Conservation (phyloP, 129 eudicot genomes). For the Pulicaria dysenterica region DNA sequence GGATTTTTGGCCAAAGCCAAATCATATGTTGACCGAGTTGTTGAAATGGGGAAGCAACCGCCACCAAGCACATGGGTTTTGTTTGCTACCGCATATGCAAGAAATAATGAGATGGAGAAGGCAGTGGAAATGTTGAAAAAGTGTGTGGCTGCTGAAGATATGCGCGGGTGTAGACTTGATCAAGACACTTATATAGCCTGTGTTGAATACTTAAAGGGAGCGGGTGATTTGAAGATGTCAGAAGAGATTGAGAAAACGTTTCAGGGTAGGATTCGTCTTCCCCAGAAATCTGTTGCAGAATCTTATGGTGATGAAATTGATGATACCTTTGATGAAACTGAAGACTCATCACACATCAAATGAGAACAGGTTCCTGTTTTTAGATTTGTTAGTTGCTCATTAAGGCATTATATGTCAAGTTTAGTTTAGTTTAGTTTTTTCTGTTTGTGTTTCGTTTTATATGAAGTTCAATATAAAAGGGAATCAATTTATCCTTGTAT, state of each 20-base stretch:
- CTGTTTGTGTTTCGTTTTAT: neutral
- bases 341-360: slow-evolving; percentile 11
- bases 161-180: slow-evolving; percentile 25
- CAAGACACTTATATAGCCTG: slow-evolving; percentile 31
- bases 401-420: neutral
- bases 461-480: slow-evolving; percentile 1
- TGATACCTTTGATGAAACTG: slow-evolving; percentile 17
- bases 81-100: slow-evolving; percentile 47
- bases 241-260: slow-evolving; percentile 30
- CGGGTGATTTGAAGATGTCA: slow-evolving; percentile 31
- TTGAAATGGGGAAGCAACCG: slow-evolving; percentile 45
- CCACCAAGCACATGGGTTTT: slow-evolving; percentile 47
- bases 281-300: slow-evolving; percentile 16
- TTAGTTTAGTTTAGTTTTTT: neutral
- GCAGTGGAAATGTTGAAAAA: slow-evolving; percentile 53
- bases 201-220: slow-evolving; percentile 41
- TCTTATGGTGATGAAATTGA: slow-evolving; percentile 15
- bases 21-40: slow-evolving; percentile 40
- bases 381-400: slow-evolving; percentile 20
- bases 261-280: slow-evolving; percentile 14
- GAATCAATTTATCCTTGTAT: neutral
- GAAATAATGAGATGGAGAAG: slow-evolving; percentile 38
- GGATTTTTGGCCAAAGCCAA: slow-evolving; percentile 60
- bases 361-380: slow-evolving; percentile 6
- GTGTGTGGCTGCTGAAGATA: slow-evolving; percentile 31